Percentiles rank a stretch among this genome's conserved stretches.
phyloP scores from a whole-genome alignment of 2,329 filamentous ascomycete species.

The Colletotrichum sp. region DNA sequence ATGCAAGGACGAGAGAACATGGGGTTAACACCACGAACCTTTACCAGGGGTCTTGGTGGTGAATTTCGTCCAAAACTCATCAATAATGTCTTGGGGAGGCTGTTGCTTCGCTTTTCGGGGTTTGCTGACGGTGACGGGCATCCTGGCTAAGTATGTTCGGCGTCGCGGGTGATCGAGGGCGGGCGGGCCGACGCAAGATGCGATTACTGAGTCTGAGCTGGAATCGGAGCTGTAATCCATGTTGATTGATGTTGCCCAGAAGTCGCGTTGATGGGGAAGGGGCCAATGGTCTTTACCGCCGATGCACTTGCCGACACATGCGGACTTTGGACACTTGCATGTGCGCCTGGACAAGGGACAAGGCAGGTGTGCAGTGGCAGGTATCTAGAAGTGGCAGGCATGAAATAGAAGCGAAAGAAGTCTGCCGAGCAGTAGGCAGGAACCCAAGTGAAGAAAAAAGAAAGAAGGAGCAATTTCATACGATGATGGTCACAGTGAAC shows the following conservation, averaged over 20 bases:
- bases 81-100: slow-evolving; percentile 70
- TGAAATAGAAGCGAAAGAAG: not conserved
- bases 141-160: slow-evolving; percentile 4
- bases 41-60: slow-evolving; percentile 74
- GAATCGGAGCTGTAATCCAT: slow-evolving; percentile 7
- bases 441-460: not conserved
- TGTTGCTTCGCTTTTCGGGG: slow-evolving; percentile 46
- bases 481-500: not conserved
- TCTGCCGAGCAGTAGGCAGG: not conserved
- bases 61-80: slow-evolving; percentile 77
- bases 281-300: not conserved
- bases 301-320: not conserved
- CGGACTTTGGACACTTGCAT: not conserved
- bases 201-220: not conserved
- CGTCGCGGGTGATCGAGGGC: not conserved
- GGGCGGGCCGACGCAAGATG: not conserved
- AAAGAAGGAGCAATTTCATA: not conserved
- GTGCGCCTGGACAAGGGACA: not conserved
- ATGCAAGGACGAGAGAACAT: not conserved
- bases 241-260: not conserved
- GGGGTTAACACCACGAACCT: slow-evolving; percentile 43
- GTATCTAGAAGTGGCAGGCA: not conserved
- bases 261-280: too few species aligned
- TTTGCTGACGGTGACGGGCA: slow-evolving; percentile 9
- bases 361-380: not conserved